Evolutionary conservation across 176 grass and related monocot species (phyloP).

Genomic region (Bromus sterilis): DNA sequence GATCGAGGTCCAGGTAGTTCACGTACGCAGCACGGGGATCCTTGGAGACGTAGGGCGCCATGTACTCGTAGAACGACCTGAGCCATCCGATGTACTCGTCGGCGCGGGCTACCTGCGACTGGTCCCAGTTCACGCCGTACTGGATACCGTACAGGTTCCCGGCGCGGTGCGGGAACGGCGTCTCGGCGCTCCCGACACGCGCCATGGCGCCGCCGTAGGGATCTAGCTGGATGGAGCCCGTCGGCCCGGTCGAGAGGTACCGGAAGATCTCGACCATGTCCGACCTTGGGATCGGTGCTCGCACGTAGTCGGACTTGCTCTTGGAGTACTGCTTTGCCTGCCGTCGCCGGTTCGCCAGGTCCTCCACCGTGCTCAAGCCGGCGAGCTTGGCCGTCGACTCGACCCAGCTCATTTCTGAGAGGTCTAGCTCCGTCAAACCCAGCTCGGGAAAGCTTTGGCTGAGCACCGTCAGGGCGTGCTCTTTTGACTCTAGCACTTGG

Average conservation of each 20-base stretch:
- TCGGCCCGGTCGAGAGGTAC: slow-evolving; percentile 7
- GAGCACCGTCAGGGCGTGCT: not conserved
- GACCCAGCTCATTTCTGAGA: slow-evolving; percentile 50
- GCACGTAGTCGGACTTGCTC: slow-evolving; percentile 63
- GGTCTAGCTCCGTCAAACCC: slow-evolving; percentile 3
- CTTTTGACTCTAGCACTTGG: slow-evolving; percentile 25
- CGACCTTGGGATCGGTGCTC: not conserved
- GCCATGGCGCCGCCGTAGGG: slow-evolving; percentile 67
- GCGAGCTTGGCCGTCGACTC: slow-evolving; percentile 48
- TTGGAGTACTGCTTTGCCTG: slow-evolving; percentile 19
- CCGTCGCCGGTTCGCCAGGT: not conserved
- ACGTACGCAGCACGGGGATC: slow-evolving; percentile 38
- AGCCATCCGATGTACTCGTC: slow-evolving; percentile 40
- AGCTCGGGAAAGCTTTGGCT: slow-evolving; percentile 33
- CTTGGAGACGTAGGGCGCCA: slow-evolving; percentile 37
- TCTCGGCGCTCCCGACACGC: not conserved
- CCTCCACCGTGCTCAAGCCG: not conserved
- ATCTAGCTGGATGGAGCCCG: slow-evolving; percentile 35
- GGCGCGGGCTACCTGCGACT: not conserved
- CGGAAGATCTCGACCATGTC: slow-evolving; percentile 14
- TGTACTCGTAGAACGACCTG: slow-evolving; percentile 30
- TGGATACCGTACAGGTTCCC: slow-evolving; percentile 53
- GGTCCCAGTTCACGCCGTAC: slow-evolving; percentile 32
- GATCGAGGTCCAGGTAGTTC: slow-evolving; percentile 63
- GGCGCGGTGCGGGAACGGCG: slow-evolving; percentile 49